Percentiles rank a stretch among this genome's conserved stretches.
Conservation (phyloP, 2,329 filamentous ascomycete species). For the Ramularia endophylla region DNA sequence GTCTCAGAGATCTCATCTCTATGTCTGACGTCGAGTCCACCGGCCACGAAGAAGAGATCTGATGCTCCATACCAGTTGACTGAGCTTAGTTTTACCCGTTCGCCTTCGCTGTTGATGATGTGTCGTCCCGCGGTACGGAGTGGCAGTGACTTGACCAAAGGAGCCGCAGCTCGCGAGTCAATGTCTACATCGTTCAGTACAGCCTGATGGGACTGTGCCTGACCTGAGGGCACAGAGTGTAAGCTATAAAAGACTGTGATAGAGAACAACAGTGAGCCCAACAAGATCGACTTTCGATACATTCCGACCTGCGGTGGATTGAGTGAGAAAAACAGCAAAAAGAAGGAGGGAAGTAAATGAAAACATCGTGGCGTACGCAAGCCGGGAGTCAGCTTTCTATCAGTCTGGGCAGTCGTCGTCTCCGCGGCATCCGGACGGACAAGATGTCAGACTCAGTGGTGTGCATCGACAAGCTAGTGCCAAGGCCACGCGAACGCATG, state of each 20-base stretch:
- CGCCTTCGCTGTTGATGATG: constrained; percentile 53
- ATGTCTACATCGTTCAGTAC: constrained; percentile 6
- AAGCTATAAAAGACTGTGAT: constrained; percentile 21
- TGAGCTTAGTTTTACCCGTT: constrained; percentile 56
- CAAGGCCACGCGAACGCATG: constrained; percentile 4
- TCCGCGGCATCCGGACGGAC: constrained; percentile 5
- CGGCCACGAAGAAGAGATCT: constrained; percentile 59
- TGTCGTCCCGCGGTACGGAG: constrained; percentile 55
- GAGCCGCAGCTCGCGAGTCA: constrained; percentile 3
- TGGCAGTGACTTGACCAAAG: constrained; percentile 46
- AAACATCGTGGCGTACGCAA: not conserved
- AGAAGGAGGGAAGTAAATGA: constrained; percentile 2
- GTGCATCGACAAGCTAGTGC: constrained; percentile 7
- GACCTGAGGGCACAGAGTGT: constrained; percentile 20
- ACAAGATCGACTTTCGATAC: constrained; percentile 12
- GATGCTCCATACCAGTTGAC: constrained; percentile 69
- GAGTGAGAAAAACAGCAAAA: constrained; percentile 7
- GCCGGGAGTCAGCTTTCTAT: no score
- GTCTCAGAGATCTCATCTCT: constrained; percentile 54
- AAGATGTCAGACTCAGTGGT: no score
- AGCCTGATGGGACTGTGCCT: constrained; percentile 10
- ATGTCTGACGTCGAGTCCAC: constrained; percentile 59
- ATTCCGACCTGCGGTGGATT: constrained; percentile 14
- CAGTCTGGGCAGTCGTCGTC: no score
- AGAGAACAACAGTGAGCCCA: constrained; percentile 12